Evolutionary conservation across 2,329 filamentous ascomycete genomes (phyloP).

Genomic region (Diaporthe destruens): DNA sequence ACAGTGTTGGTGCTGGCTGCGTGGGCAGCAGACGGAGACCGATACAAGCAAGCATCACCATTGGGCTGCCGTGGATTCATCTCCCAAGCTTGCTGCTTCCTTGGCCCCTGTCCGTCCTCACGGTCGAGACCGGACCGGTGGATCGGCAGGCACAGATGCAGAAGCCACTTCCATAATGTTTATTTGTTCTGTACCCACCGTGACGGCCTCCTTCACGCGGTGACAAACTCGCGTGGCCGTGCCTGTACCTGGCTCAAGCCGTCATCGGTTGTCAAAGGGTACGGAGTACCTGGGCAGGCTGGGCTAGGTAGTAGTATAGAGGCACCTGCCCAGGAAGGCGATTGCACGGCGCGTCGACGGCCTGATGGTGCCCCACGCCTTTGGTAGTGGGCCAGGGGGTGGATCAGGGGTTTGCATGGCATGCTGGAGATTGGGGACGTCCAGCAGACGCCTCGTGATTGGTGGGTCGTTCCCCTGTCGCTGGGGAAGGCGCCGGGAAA

Average conservation of each 20-base stretch:
- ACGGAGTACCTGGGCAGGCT: too few species aligned
- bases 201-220: constrained; percentile 1
- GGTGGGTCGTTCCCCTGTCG: constrained; percentile 17
- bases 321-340: background rate
- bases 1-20: background rate
- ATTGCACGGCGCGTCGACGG: constrained; percentile 21
- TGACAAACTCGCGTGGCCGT: background rate
- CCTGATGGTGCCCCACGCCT: constrained; percentile 19
- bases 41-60: background rate
- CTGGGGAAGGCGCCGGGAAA: constrained; percentile 14
- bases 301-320: too few species aligned
- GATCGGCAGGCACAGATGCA: constrained; percentile 36
- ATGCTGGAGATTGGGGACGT: constrained; percentile 37
- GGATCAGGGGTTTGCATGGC: constrained; percentile 29
- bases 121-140: constrained; percentile 37
- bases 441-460: constrained; percentile 9
- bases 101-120: constrained; percentile 1
- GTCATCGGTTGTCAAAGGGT: constrained; percentile 6
- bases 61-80: background rate
- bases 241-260: constrained; percentile 8
- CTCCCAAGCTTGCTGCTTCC: background rate
- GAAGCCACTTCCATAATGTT: constrained; percentile 8
- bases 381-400: constrained; percentile 37
- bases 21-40: background rate
- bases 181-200: too few species aligned